A percentile compares a stretch with the other conserved stretches of the same genome.
Conservation (phyloP, 177 flowering plant species). For the Vitis hybrid region DNA sequence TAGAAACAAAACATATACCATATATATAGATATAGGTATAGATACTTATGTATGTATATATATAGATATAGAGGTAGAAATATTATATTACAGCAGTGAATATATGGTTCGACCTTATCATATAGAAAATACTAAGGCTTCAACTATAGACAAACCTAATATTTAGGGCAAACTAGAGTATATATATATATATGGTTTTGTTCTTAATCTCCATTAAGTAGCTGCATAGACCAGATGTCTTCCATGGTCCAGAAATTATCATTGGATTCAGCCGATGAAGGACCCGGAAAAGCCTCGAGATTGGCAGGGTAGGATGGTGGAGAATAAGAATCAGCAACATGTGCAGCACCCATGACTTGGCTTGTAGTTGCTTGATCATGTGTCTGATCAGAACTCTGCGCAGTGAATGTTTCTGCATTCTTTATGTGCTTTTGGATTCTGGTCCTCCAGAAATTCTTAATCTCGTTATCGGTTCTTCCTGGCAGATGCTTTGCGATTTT, state of each 20-base stretch:
- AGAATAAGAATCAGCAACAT: background rate
- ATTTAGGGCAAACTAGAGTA: background rate
- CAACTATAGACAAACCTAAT: background rate
- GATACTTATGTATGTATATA: too few relatives aligned
- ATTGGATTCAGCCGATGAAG: conserved; percentile 26
- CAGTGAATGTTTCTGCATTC: conserved; percentile 40
- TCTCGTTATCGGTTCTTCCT: conserved; percentile 65
- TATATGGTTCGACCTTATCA: too few relatives aligned
- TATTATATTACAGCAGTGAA: too few relatives aligned
- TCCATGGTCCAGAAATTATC: conserved; percentile 67
- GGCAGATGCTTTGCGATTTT: conserved; percentile 65
- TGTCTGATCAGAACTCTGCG: conserved; percentile 31
- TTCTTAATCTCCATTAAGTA: conserved; percentile 42
- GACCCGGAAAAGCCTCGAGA: conserved; percentile 18
- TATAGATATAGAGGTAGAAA: too few relatives aligned
- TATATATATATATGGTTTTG: background rate
- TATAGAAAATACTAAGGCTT: too few relatives aligned
- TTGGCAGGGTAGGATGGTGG: conserved; percentile 1
- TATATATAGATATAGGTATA: too few relatives aligned
- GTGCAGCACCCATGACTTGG: conserved; percentile 2
- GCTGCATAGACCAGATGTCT: conserved; percentile 67
- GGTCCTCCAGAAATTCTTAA: conserved; percentile 67
- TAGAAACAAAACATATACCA: too few relatives aligned
- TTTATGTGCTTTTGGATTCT: conserved; percentile 65
- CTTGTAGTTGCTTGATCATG: conserved; percentile 23